Evolutionary conservation across 805 yeast genomes (phyloP), one percentile per base, ranked within the genome.

Genomic region (Tanozyma kutaoensis): DNA sequence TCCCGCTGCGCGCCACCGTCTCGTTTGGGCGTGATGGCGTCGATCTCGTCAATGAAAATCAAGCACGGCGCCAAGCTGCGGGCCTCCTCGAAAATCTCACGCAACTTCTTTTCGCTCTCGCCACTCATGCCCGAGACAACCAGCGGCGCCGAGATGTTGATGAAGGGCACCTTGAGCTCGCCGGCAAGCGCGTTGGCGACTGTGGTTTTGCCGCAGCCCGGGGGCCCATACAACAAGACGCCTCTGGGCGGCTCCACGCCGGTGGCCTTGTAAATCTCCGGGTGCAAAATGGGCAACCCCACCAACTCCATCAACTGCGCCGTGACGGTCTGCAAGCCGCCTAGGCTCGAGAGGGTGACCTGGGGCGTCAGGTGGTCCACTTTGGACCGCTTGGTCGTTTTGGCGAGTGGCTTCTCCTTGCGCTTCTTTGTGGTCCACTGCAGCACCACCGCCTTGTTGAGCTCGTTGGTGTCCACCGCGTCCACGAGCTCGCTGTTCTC

Each of bases 121-220:
- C 98, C 98, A n/a, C 95, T 82, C 97, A 91, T 91, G 4, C 98
- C 98, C 34, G 95, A 81, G 0, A 91, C 97, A 7, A 91, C 82
- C 2, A 94, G 77, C 1, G 98, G 98, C 0, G 98, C 97, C 15
- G 94, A 79, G 1, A 91, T 66, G 24, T 79, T 76, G 12, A 91
- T 72, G 45, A 91, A 91, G 0, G 97, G 95, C 0, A 91, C 95
- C 39, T 84, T 79, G 18, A 91, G 62, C 45, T 88, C 95, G 16
- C 95, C 95, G 1, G 98, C 98, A 14, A 91, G 58, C 0, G 97
- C 95, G 50, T 85, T 85, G 3, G 98, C 98, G 28, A 91, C 75
- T 23, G 95, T 77, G 0, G 98, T 91, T 44, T 91, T 91, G 48
- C 98, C 98, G 60, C 98, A 91, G 11, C 98, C 98, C 2, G 97